Evolutionary conservation across 1,284 basidiomycete genomes (phyloP).

Genomic region (Anthracocystis panici-leucophaei): DNA sequence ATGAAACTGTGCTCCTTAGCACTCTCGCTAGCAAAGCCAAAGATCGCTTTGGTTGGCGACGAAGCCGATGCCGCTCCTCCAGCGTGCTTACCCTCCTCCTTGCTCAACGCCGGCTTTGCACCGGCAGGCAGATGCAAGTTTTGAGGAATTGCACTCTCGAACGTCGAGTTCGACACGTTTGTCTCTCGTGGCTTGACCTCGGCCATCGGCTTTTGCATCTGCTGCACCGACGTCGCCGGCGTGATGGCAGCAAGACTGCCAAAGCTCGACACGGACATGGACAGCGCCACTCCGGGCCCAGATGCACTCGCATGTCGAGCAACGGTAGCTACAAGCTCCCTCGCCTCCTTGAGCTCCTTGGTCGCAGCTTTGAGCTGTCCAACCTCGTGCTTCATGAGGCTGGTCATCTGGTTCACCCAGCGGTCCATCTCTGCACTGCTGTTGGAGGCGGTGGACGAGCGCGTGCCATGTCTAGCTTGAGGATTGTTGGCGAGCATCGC

Average conservation of each 20-base stretch:
- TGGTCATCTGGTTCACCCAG: constrained; percentile 65
- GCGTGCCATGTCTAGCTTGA: constrained; percentile 17
- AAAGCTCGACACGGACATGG: constrained; percentile 24
- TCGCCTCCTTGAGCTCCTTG: constrained; percentile 53
- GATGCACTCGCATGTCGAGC: constrained; percentile 15
- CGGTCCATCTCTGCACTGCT: constrained; percentile 61
- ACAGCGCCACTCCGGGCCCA: constrained; percentile 5
- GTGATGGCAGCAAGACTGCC: constrained; percentile 35
- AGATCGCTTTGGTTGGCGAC: constrained; percentile 40
- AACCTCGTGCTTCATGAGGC: constrained; percentile 68
- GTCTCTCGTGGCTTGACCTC: constrained; percentile 18
- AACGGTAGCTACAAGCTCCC: constrained; percentile 51
- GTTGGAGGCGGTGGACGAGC: constrained; percentile 12
- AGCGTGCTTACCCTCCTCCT: constrained; percentile 32
- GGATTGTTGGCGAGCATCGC: constrained; percentile 57
- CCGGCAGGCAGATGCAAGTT: constrained; percentile 33
- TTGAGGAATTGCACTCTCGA: constrained; percentile 41
- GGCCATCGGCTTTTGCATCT: constrained; percentile 2
- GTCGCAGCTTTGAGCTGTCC: constrained; percentile 63
- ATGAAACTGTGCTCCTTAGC: constrained; percentile 15
- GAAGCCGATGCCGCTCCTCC: background rate
- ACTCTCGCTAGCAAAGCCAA: constrained; percentile 40
- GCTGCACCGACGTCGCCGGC: constrained; percentile 20
- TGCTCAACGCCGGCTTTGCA: constrained; percentile 28
- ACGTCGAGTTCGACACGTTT: constrained; percentile 50